Conservation (phyloP, 2,329 filamentous ascomycete species). For the Lithohypha guttulata region DNA sequence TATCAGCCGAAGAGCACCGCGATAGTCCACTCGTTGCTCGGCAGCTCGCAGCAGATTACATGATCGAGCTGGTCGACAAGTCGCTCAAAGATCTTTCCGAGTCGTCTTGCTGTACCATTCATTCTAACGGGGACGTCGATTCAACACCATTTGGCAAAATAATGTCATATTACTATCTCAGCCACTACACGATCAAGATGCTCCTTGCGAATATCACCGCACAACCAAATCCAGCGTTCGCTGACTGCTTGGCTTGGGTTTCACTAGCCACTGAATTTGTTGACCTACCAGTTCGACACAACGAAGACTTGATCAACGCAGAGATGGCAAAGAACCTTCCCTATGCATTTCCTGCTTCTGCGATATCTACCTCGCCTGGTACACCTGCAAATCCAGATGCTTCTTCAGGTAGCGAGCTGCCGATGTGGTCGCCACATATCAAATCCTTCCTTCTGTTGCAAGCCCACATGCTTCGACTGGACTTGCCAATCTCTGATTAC, state of each 20-base stretch:
- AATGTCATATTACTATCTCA: slow-evolving; percentile 98
- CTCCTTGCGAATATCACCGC: slow-evolving; percentile 67
- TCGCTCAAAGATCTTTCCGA: slow-evolving; percentile 71
- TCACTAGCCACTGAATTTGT: slow-evolving; percentile 90
- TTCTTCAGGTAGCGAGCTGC: slow-evolving; percentile 37
- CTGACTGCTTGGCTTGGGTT: slow-evolving; percentile 84
- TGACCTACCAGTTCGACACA: slow-evolving; percentile 92
- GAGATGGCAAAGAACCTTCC: slow-evolving; percentile 77
- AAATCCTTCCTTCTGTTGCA: slow-evolving; percentile 91
- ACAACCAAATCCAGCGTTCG: slow-evolving; percentile 53
- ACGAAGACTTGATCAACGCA: slow-evolving; percentile 93
- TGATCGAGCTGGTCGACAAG: slow-evolving; percentile 83
- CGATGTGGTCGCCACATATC: slow-evolving; percentile 97
- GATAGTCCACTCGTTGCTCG: slow-evolving; percentile 70
- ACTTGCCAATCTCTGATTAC: slow-evolving; percentile 91
- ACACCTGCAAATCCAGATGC: slow-evolving; percentile 36
- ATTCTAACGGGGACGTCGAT: slow-evolving; percentile 80
- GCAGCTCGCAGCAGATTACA: slow-evolving; percentile 80
- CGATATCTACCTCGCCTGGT: slow-evolving; percentile 3
- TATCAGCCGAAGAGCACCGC: slow-evolving; percentile 74
- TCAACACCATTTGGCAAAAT: slow-evolving; percentile 90
- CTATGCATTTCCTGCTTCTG: slow-evolving; percentile 9
- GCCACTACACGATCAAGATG: slow-evolving; percentile 85
- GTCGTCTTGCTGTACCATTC: slow-evolving; percentile 73
- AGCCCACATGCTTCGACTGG: slow-evolving; percentile 85